Evolutionary conservation across 352 stramenopile genomes (phyloP), one percentile per base, ranked within the genome.

Genomic region (Achlya hypogyna): DNA sequence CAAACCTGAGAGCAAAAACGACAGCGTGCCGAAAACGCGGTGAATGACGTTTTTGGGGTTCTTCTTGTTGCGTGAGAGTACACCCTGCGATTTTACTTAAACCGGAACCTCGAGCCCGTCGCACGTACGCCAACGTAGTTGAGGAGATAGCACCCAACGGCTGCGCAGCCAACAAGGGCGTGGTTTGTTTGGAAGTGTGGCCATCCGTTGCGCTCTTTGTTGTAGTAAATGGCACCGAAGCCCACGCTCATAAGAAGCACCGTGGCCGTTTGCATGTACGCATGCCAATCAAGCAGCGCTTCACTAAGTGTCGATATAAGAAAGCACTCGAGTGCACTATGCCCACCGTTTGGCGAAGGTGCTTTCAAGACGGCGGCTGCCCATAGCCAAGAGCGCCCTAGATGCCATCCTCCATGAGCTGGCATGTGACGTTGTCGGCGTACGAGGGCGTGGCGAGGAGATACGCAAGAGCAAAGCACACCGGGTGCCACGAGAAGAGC

Each of bases 401-500:
- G 20, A 31, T 20, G 28, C 40, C 6, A 58, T 65, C 2, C 38
- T n/a, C 4, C n/a, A 45, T 45, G 38, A 45, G 38, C 12, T 9
- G 38, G 38, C 34, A 14, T 42, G 34, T 14, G 38, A 10, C 0
- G 1, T 58, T 31, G n/a, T 5, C 9, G 23, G 43, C 60, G 32
- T 51, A 67, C 60, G 60, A 67, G 16, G 60, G 60, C 9, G 60
- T 67, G 25, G 60, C 28, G 23, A 67, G 47, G 25, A 67, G 42
- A 47, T 67, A 67, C 45, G 60, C 60, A 4, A 58, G n/a, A 5
- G 31, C 29, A 10, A 67, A 67, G 28, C 38, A 58, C 20, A 67
- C 51, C 32, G 60, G 60, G 25, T 67, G 60, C 60, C 60, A 67
- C 28, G 60, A 67, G 38, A 67, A 67, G 51, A 67, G 60, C 3